Evolutionary conservation across 129 eudicot genomes (phyloP).

Genomic region (Artemisia annua): DNA sequence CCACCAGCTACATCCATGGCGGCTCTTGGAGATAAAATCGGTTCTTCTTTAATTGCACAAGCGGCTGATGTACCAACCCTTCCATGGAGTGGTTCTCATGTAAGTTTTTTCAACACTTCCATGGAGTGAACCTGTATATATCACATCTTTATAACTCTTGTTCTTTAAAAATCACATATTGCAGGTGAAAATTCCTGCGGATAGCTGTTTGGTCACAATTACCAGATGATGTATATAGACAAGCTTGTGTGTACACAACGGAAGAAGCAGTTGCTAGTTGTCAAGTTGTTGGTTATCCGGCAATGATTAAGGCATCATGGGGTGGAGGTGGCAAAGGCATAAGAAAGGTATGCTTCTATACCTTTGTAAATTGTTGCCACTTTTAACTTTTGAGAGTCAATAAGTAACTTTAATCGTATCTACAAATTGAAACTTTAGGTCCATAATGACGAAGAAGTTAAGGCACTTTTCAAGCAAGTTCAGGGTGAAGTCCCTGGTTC

Average conservation of each 20-base stretch:
- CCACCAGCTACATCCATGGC: constrained; percentile 96
- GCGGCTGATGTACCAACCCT: constrained; percentile 98
- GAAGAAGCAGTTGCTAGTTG: constrained; percentile 97
- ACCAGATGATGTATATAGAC: constrained; percentile 78
- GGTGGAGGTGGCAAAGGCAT: constrained; percentile 99
- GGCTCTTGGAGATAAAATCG: constrained; percentile 95
- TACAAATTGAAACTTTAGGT: constrained; percentile 48
- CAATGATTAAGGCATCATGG: constrained; percentile 99
- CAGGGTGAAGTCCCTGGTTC: constrained; percentile 99
- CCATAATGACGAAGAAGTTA: constrained; percentile 94
- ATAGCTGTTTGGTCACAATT: constrained; percentile 69
- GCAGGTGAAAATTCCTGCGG: constrained; percentile 80
- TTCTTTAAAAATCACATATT: background rate
- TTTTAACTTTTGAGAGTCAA: constrained; percentile 1
- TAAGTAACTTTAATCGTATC: background rate
- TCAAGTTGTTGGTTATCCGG: constrained; percentile 97
- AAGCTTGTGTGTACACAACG: constrained; percentile 87
- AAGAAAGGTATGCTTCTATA: constrained; percentile 64
- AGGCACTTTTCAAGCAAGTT: constrained; percentile 96
- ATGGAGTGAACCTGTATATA: constrained; percentile 89
- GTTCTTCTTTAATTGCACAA: constrained; percentile 97
- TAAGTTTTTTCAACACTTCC: constrained; percentile 66
- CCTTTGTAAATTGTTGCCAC: background rate
- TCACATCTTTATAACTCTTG: constrained; percentile 1
- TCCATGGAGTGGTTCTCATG: constrained; percentile 99